Base-by-base conservation (phyloP, 805 yeast species). In the Candida manassasensis region DNA sequence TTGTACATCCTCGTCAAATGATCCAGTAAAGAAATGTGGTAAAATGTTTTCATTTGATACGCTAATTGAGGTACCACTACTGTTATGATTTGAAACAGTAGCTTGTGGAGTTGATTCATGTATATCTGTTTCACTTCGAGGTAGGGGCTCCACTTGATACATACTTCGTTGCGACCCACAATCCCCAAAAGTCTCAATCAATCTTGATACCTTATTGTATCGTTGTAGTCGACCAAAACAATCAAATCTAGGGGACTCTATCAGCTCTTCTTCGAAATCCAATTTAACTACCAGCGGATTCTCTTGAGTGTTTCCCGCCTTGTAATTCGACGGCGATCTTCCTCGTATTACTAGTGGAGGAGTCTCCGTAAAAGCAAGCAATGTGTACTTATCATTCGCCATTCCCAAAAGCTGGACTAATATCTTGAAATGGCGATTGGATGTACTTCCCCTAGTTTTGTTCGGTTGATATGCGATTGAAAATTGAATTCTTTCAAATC, bases 401-500 rank as follows among this genome's bases (percentile, higher is more conserved):
- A 63, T 57, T 2, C 71, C 79, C 13, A 79, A 64, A 32, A 81
- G 56, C 33, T 76, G 73, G 4, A 79, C 75, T 39, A 59, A 61
- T 19, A 81, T 51, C 19, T 67, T 61, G 44, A 77, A 79, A 48
- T 72, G 72, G 39, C 72, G 71, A 38, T 59, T 63, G 18, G 55
- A 67, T 36, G 69, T 57, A 1, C 69, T 44, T 0, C 75, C 66
- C 6, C 13, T 10, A 39, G 69, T 69, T 38, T 73, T 69, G 39
- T 55, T 50, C 33, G 66, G 55, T 39, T 65, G 68, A 14, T 71
- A 69, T 0, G 82, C 70, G 2, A 82, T 69, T 4, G 80, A 68
- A 50, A 81, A 81, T 46, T 81, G 87, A 32, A 81, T 72, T 42
- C 88, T 59, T 52, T 81, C 87, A 49, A 77, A 81, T 26, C 81